Base-by-base conservation (phyloP, 495 filamentous ascomycete genomes). In the Baudoinia panamericana region DNA sequence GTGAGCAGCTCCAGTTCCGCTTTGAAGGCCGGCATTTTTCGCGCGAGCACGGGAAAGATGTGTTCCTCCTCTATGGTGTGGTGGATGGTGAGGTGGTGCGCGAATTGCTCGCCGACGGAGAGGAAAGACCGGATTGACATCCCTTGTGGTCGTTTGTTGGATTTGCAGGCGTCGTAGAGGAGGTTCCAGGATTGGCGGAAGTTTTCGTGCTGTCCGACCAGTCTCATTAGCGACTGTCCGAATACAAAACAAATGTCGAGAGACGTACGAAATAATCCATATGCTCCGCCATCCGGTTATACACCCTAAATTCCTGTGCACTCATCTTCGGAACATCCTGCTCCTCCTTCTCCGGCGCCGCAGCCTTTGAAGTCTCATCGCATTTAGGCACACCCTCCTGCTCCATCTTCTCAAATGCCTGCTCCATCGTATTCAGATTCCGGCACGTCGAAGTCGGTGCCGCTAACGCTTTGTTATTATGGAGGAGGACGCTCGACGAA, bases 21-120 rank as follows among this genome's bases (percentile, higher is more conserved):
- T 19, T 59, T 61, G 54, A 93, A 95, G 36, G 78, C 76, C 6
- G 87, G 82, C 86, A 93, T 93, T 48, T 72, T 76, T 32, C 58
- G 61, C 17, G 79, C 84, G 9, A 95, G 68, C 3, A 78, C 43
- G 12, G 86, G 86, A 58, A 90, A 90, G 27, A 95, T 66, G 51
- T 86, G 75, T 17, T 66, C 64, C 56, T 95, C 87, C 58, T 95
- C 86, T 49, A 93, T 87, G 25, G 55, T 61, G 62, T 95, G 86
- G 66, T 95, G 86, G 39, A 75, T 61, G 23, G 74, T 67, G 2
- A 95, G 71, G 39, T 81, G 73, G 5, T 65, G 63, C 38, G 69
- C 67, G 59, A 93, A 86, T 5, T 72, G 56, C 5, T 81, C 57
- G 2, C 76, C 80, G 17, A 66, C 66, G 53, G 61, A 56, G 47